Conservation (phyloP, 2,329 filamentous ascomycete species). For the Fusarium sp. region DNA sequence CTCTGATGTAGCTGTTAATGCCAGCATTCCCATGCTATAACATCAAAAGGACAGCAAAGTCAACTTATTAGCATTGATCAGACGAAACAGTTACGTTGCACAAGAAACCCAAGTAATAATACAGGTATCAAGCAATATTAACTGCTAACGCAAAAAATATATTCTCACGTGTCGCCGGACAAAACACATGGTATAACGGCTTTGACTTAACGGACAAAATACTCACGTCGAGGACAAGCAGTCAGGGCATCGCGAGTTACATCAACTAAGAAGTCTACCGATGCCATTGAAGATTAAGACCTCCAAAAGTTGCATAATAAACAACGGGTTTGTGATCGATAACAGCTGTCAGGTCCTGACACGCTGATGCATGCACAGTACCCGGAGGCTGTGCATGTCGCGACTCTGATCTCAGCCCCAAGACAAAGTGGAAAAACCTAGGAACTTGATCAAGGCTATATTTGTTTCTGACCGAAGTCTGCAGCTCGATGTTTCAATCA, state of each 20-base stretch:
- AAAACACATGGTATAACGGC: background rate
- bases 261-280: background rate
- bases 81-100: slow-evolving; percentile 11
- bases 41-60: slow-evolving; percentile 8
- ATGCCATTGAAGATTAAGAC: background rate
- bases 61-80: slow-evolving; percentile 14
- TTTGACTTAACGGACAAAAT: background rate
- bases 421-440: slow-evolving; percentile 45
- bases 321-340: slow-evolving; percentile 23
- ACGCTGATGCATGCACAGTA: slow-evolving; percentile 29
- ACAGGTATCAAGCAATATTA: background rate
- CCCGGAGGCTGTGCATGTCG: slow-evolving; percentile 35
- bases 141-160: background rate
- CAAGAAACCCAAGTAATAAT: background rate
- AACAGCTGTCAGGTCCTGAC: slow-evolving; percentile 17
- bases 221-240: background rate
- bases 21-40: slow-evolving; percentile 15
- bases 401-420: slow-evolving; percentile 45
- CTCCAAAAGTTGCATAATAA: background rate
- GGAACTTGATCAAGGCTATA: slow-evolving; percentile 23
- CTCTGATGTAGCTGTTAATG: slow-evolving; percentile 1
- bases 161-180: background rate
- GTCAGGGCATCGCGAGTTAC: background rate
- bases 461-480: slow-evolving; percentile 22
- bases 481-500: slow-evolving; percentile 12